Percentiles rank a stretch among this genome's conserved stretches.
phyloP scores from a whole-genome alignment of 2,329 filamentous ascomycete genomes.

The Botryosphaeria agaves region DNA sequence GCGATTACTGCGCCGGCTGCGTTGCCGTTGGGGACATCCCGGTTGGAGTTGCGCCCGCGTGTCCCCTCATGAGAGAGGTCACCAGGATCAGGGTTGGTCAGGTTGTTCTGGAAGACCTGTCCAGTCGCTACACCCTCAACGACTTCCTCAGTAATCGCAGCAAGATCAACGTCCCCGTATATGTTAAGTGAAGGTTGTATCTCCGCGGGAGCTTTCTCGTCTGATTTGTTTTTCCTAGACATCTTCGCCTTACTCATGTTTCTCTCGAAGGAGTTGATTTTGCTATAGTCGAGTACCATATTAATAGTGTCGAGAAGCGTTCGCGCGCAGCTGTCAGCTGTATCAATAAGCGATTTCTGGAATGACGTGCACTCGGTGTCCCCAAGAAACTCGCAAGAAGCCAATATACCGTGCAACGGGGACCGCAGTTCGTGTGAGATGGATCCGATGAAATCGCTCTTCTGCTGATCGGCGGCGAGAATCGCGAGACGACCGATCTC shows the following conservation, averaged over 20 bases:
- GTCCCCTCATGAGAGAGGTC: constrained; percentile 1
- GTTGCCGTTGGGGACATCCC: background rate
- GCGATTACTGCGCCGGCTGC: background rate
- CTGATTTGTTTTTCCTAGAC: constrained; percentile 4
- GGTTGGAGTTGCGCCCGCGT: background rate
- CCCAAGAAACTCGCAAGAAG: constrained; percentile 31
- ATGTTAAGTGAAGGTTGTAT: constrained; percentile 15
- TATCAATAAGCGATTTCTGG: constrained; percentile 26
- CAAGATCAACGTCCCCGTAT: constrained; percentile 22
- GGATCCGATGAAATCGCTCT: constrained; percentile 33
- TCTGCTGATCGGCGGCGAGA: constrained; percentile 25
- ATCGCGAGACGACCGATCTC: constrained; percentile 22
- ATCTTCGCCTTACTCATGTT: constrained; percentile 8
- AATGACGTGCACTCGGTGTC: constrained; percentile 23
- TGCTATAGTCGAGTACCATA: constrained; percentile 25
- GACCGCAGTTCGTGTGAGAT: constrained; percentile 35
- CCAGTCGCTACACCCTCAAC: constrained; percentile 36
- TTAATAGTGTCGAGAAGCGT: constrained; percentile 33
- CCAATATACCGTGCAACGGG: constrained; percentile 29
- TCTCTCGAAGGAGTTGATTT: constrained; percentile 23
- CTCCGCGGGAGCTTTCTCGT: constrained; percentile 10
- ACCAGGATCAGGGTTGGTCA: constrained; percentile 3
- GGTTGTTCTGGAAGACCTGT: constrained; percentile 23
- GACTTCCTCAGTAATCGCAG: constrained; percentile 33
- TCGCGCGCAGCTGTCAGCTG: constrained; percentile 30